Conservation (phyloP, 768 basidiomycete genomes). For the Lactifluus echinatus region DNA sequence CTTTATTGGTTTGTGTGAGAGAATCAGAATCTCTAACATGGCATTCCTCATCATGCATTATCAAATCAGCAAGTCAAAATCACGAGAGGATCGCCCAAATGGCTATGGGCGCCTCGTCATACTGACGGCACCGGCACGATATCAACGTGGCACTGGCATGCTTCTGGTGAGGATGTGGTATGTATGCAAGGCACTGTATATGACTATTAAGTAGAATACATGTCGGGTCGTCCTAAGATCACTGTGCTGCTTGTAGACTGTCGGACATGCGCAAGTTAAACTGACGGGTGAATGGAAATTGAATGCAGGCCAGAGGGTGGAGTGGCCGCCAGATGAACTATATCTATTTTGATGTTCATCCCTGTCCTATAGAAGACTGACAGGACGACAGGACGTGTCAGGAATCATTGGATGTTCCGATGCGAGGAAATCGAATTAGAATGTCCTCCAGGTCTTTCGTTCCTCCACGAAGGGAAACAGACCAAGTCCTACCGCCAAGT, state of each 20-base stretch:
- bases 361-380: neutral
- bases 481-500: conserved; percentile 9
- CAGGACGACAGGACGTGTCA: too few species aligned
- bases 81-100: conserved; percentile 12
- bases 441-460: neutral
- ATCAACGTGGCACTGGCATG: conserved; percentile 1
- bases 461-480: neutral
- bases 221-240: neutral
- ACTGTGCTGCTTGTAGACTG: neutral
- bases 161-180: neutral
- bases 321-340: neutral
- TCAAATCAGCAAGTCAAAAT: neutral
- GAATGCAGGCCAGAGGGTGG: neutral
- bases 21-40: neutral
- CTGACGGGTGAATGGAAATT: neutral
- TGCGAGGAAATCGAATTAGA: neutral
- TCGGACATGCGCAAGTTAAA: neutral
- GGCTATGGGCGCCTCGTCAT: neutral
- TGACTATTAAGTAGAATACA: neutral
- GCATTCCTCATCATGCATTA: too few species aligned
- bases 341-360: neutral
- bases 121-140: neutral
- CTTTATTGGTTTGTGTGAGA: neutral
- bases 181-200: neutral
- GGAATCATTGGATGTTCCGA: neutral